phyloP scores from a whole-genome alignment of 2,329 filamentous ascomycete genomes.

The Hypomyces perniciosus region DNA sequence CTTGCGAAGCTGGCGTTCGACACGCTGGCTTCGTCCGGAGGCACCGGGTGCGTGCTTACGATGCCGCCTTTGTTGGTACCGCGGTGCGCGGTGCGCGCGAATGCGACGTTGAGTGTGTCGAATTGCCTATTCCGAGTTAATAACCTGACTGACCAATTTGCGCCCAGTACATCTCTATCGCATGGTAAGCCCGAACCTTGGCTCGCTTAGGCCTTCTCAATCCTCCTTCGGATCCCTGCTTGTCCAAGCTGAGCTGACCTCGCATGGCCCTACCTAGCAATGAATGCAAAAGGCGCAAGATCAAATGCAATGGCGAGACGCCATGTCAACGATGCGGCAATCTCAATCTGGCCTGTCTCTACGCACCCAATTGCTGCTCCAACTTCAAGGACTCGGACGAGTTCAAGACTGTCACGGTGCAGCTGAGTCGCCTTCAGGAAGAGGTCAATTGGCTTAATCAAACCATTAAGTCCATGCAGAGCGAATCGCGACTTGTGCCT shows the following conservation, averaged over 20 bases:
- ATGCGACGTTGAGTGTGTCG: background rate
- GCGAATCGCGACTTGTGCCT: constrained; percentile 41
- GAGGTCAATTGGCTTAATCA: constrained; percentile 75
- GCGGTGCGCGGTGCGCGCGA: background rate
- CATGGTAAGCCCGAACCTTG: constrained; percentile 41
- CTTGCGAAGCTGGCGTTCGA: background rate
- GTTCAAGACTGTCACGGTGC: constrained; percentile 72
- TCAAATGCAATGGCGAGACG: constrained; percentile 67
- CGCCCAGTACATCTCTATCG: constrained; percentile 53
- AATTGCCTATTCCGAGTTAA: background rate
- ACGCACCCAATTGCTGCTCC: constrained; percentile 60
- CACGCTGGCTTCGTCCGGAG: too few relatives aligned
- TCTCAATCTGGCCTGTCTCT: constrained; percentile 59
- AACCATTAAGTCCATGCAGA: constrained; percentile 62
- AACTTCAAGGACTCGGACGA: constrained; percentile 91
- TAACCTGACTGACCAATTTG: background rate
- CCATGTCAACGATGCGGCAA: constrained; percentile 64
- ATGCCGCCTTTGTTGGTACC: too few relatives aligned
- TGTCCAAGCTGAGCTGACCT: constrained; percentile 3
- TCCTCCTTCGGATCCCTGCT: too few relatives aligned
- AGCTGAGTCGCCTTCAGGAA: constrained; percentile 71
- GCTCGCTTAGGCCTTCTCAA: too few relatives aligned
- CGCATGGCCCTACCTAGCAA: constrained; percentile 41
- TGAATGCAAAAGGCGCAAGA: constrained; percentile 69
- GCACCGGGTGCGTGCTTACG: too few relatives aligned